Evolutionary conservation across 2,329 filamentous ascomycete species (phyloP), one percentile per base, ranked within the genome.

Genomic region (Exophiala oligosperma): DNA sequence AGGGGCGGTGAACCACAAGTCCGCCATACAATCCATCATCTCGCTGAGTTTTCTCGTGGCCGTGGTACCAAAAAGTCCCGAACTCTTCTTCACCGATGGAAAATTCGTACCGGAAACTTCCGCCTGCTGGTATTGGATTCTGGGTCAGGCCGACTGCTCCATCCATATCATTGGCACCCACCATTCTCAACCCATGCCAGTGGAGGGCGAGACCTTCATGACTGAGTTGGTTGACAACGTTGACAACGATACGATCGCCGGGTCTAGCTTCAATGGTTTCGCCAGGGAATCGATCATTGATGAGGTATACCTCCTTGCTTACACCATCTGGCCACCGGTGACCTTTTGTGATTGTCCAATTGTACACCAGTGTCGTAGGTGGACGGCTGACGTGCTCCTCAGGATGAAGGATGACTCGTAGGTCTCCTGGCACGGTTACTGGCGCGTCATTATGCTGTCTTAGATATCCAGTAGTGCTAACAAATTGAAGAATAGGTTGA

Each of bases 141-240:
- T 89, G 88, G 0, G 84, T 87, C 3, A 89, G 79, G 26, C 83
- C 86, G 0, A 84, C 77, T 1, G 87, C 81, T 0, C 89, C 89
- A 66, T 92, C 89, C 87, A 91, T 90, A 52, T 80, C 79, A 59
- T 84, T 89, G 0, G 87, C 89, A 11, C 87, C 87, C 64, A 90
- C 90, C 69, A 91, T 88, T 67, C 84, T 91, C 60, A 93, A 78
- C 7, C 89, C 89, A 64, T 92, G 89, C 70, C 89, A 92, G 69
- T 92, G 89, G 2, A 92, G 77, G 32, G 81, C 82, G 41, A 66
- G 64, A 21, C 65, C 55, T 43, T 62, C 61, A 21, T 71, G 49
- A 8, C 7, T 38, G 3, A 62, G 43, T 9, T 38, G 17, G 66
- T 81, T 81, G 23, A 68, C 67, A 11, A 80, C 76, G 4, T 71